Base-by-base conservation (phyloP, 225 moss, liverwort and hornwort genomes). In the Marchantia paleacea region DNA sequence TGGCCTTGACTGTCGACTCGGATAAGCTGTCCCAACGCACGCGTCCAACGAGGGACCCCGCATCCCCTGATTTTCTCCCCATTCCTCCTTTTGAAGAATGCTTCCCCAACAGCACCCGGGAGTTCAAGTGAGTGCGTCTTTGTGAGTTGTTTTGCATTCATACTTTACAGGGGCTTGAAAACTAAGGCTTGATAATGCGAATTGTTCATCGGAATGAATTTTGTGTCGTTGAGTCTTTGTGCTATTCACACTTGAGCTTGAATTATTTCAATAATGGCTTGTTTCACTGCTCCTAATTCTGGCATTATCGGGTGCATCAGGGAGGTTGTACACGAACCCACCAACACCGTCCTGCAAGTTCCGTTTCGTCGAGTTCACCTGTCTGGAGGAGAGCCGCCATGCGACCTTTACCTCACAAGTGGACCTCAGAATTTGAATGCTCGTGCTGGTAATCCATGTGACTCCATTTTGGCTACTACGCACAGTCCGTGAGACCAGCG, bases 321-420 rank as follows among this genome's bases (percentile, higher is more conserved):
- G 76, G 93, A 92, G 81, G 92, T 90, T 8, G 84, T 91, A 81
- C 91, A 97, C 73, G 92, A 89, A 80, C 72, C 83, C 26, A 93
- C 95, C 4, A 90, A 89, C 54, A 79, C 85, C 11, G 72, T 79
- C 13, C 81, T 97, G 20, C 84, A 84, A 55, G 92, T 97, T 55
- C 94, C 97, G 3, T 97, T 93, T 55, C 91, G 97, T 25, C 89
- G 97, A n/a, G 85, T 97, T 63, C 97, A 97, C 77, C 80, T 97
- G 8, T 90, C 92, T 9, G 95, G 97, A 57, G 92, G 89, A 31
- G 93, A 95, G 49, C 89, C 93, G 9, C 92, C 91, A n/a, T 95
- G 95, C 80, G 92, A 97, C 55, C 92, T 85, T 13, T 97, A 97
- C 77, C 95, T 95, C 67, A 97, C 97, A 0, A 93, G 97, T 73